Evolutionary conservation across 2,329 filamentous ascomycete genomes (phyloP).

Genomic region (Fusarium concolor): DNA sequence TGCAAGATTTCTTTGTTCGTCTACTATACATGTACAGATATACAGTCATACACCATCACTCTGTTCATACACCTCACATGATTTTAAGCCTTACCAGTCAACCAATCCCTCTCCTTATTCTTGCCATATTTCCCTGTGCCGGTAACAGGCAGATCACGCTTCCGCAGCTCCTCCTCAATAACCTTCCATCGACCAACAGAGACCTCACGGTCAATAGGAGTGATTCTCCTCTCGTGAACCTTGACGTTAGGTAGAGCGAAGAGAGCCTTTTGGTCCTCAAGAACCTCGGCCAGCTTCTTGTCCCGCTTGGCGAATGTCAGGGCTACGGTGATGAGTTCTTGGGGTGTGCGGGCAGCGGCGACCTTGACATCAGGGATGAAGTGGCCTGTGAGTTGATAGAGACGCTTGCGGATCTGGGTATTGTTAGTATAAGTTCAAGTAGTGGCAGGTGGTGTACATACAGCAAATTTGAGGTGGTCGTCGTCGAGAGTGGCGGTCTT

Average conservation of each 20-base stretch:
- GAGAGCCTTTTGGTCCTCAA: slow-evolving; percentile 62
- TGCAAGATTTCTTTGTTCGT: slow-evolving; percentile 41
- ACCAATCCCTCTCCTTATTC: slow-evolving; percentile 58
- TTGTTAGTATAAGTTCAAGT: slow-evolving; percentile 21
- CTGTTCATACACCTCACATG: slow-evolving; percentile 23
- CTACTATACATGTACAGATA: slow-evolving; percentile 50
- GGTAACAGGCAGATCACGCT: slow-evolving; percentile 69
- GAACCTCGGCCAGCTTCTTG: slow-evolving; percentile 71
- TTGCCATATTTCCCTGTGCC: slow-evolving; percentile 57
- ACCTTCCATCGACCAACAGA: slow-evolving; percentile 82
- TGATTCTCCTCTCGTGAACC: slow-evolving; percentile 73
- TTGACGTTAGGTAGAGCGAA: slow-evolving; percentile 74
- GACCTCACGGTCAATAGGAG: slow-evolving; percentile 77
- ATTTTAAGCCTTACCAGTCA: slow-evolving; percentile 54
- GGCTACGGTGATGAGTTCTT: slow-evolving; percentile 66
- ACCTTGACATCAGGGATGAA: slow-evolving; percentile 79
- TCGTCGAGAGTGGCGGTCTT: slow-evolving; percentile 64
- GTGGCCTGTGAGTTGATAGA: slow-evolving; percentile 83
- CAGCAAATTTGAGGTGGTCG: slow-evolving; percentile 77
- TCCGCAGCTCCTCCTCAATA: slow-evolving; percentile 76
- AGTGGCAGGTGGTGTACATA: slow-evolving; percentile 58
- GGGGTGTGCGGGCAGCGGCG: slow-evolving; percentile 64
- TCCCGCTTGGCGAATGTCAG: slow-evolving; percentile 66
- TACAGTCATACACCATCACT: slow-evolving; percentile 44
- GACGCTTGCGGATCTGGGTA: slow-evolving; percentile 80